Evolutionary conservation across 345 rosid genomes (phyloP).

Genomic region (Ceriops decandra): DNA sequence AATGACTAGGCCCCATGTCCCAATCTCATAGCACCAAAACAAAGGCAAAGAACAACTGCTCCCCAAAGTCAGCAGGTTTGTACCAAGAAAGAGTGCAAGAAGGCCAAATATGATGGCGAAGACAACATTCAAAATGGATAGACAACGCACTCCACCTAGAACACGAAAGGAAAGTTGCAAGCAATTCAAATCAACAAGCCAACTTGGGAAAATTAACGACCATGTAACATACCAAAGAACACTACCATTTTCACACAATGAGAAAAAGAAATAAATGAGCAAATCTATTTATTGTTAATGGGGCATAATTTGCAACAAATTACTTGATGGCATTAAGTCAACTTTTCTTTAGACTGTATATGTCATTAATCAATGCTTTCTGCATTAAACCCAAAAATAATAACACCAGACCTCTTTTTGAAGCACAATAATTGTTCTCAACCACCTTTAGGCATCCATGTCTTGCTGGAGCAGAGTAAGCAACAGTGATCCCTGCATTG

Average conservation of each 20-base stretch:
- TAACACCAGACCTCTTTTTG: constrained; percentile 64
- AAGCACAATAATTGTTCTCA: constrained; percentile 88
- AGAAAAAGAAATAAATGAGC: not conserved
- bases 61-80: constrained; percentile 86
- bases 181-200: not conserved
- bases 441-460: constrained; percentile 82
- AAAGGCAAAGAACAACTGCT: constrained; percentile 83
- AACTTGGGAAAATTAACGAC: not conserved
- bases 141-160: constrained; percentile 85
- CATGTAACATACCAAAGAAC: not conserved
- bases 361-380: not conserved
- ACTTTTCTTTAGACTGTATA: no score
- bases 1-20: constrained; percentile 75
- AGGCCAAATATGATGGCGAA: constrained; percentile 75
- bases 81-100: constrained; percentile 81
- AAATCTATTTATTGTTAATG: not conserved
- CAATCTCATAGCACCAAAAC: constrained; percentile 95
- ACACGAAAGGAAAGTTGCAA: not conserved
- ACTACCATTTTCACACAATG: not conserved
- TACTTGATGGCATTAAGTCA: not conserved
- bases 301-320: not conserved
- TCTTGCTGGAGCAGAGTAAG: constrained; percentile 77
- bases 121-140: constrained; percentile 63
- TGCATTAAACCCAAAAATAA: not conserved
- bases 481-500: constrained; percentile 62